A percentile compares a stretch with the other conserved stretches of the same genome.
Evolutionary conservation across 2,329 filamentous ascomycete species (phyloP).

Genomic region (Aureobasidium mangrovei): DNA sequence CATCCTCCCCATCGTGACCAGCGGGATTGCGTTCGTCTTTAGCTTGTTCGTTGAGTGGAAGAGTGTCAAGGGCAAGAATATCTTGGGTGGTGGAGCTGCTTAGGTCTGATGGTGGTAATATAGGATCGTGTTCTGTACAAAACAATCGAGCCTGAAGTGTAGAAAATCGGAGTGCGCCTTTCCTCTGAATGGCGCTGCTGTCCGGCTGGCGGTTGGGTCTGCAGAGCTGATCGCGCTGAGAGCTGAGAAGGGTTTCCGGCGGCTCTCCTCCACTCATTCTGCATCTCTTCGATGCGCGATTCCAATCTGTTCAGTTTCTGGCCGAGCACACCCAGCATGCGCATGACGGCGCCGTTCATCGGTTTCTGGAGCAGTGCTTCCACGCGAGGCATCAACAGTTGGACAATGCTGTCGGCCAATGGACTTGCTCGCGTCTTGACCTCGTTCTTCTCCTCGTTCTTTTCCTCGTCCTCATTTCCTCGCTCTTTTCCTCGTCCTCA

Average conservation of each 20-base stretch:
- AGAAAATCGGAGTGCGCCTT: too few relatives aligned
- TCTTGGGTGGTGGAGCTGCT: constrained; percentile 9
- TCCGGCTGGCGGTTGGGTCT: neutral
- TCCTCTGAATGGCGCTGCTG: neutral
- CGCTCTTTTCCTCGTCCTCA: neutral
- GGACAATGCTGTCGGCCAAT: neutral
- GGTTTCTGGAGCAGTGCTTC: constrained; percentile 1
- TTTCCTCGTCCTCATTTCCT: neutral
- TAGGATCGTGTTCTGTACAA: neutral
- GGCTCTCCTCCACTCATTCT: constrained; percentile 4
- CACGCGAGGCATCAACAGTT: neutral
- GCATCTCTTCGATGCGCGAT: constrained; percentile 2
- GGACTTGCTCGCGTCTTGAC: too few relatives aligned
- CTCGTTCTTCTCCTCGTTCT: neutral
- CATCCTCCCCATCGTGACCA: constrained; percentile 49
- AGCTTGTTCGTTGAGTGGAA: constrained; percentile 53
- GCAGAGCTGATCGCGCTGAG: neutral
- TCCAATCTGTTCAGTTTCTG: neutral
- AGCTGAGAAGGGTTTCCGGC: neutral
- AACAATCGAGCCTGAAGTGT: too few relatives aligned
- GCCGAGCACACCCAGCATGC: constrained; percentile 2
- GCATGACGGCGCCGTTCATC: neutral
- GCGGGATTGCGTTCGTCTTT: constrained; percentile 46
- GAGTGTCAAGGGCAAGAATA: constrained; percentile 49
- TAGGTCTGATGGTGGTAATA: neutral